Evolutionary conservation across 805 yeast genomes (phyloP), one percentile per base, ranked within the genome.

Genomic region (Teunomyces lycoperdinae): DNA sequence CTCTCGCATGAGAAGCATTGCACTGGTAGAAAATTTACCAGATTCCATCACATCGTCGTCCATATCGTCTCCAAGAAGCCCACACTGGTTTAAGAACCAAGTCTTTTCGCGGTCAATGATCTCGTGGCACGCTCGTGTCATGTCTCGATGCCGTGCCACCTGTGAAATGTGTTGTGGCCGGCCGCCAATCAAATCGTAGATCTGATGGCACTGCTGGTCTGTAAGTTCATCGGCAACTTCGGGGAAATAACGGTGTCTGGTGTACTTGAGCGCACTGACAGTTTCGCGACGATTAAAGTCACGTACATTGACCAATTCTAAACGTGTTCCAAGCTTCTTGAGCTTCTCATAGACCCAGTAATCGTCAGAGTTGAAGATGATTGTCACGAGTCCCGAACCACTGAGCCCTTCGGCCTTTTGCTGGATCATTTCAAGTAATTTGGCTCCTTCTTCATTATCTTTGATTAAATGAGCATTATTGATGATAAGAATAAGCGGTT

Each of bases 1-100:
- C 50, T 77, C 87, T 47, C 79, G 71, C 79, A 85, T 83, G 46
- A 87, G 67, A 5, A 83, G 66, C 90, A 87, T 85, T 11, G 92
- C 91, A 36, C 86, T 74, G 7, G 83, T 70, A 2, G 89, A 74
- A 56, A 87, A 87, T 62, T 87, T 87, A 4, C 95, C 95, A 52
- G 78, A 75, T 52, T 85, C 91, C 87, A 87, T 85, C 5, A 88
- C 96, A 66, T 88, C 96, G 58, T 88, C 96, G 59, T 88, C 96
- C 96, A 88, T 87, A 14, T 74, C 81, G 53, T 74, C 76, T 2
- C 95, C 96, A 8, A 88, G 64, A 10, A 88, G 67, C 0, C 89
- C 94, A 64, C 95, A 87, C 57, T 87, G 89, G 59, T 86, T 88
- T 53, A 88, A 71, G 53, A 87, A 85, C 96, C 96, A 88, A 0